phyloP scores from a whole-genome alignment of 179 eudicot species.

The Vitellaria paradoxa region DNA sequence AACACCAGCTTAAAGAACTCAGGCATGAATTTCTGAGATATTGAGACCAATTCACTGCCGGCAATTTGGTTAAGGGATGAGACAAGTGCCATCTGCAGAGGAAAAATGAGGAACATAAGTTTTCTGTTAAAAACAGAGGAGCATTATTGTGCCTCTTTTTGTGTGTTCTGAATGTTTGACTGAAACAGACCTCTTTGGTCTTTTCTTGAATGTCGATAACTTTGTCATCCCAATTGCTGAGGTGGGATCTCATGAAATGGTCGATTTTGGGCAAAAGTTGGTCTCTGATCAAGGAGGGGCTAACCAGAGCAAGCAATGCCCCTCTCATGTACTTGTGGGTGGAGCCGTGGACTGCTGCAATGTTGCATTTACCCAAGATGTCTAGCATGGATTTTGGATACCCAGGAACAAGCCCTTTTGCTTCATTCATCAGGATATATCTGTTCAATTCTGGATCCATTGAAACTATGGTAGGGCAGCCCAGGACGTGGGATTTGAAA shows the following conservation, averaged over 20 bases:
- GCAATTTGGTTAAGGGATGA: conserved; percentile 87
- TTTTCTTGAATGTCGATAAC: conserved; percentile 86
- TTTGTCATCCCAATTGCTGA: conserved; percentile 58
- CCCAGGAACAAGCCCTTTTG: conserved; percentile 92
- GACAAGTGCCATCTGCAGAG: conserved; percentile 79
- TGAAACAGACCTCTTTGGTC: conserved; percentile 68
- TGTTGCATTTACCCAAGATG: conserved; percentile 86
- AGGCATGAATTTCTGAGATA: conserved; percentile 66
- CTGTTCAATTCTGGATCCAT: conserved; percentile 93
- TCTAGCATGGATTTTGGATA: conserved; percentile 96
- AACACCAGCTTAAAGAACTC: conserved; percentile 84
- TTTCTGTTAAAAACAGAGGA: neutral
- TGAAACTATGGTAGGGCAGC: conserved; percentile 94
- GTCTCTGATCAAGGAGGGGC: conserved; percentile 69
- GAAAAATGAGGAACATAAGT: neutral
- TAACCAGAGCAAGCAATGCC: conserved; percentile 71
- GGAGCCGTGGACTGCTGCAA: conserved; percentile 95
- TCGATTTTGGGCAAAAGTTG: conserved; percentile 86
- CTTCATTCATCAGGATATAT: conserved; percentile 76
- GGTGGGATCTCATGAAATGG: conserved; percentile 80
- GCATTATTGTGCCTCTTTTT: neutral
- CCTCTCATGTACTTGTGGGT: conserved; percentile 97
- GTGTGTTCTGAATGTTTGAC: neutral
- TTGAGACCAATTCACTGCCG: conserved; percentile 50
- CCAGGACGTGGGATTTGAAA: conserved; percentile 93